Evolutionary conservation across 2,329 filamentous ascomycete species (phyloP), one percentile per base, ranked within the genome.

Genomic region (Hymenoscyphus repandus): DNA sequence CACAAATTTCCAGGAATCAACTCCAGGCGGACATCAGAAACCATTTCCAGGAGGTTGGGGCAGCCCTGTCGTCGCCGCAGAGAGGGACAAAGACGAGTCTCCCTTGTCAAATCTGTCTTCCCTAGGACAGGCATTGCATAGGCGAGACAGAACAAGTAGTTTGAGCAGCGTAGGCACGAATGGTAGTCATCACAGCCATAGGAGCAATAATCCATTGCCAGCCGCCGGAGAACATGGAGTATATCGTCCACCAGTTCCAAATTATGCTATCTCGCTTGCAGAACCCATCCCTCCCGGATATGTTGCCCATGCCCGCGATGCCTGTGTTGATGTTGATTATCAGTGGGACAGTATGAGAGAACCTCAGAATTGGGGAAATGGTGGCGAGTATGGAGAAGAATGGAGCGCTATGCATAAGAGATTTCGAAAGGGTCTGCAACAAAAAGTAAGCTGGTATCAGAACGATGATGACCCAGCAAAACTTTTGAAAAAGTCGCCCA

Each of bases 371-470:
- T 97, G 93, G 87, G 92, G 91, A 6, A 84, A 90, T 62, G 92
- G 92, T 9, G 93, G 92, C 36, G 79, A 85, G 39, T 88, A 89
- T 61, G 90, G 89, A 1, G 93, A 99, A 69, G 93, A 97, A 69
- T 99, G 93, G 93, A 87, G 89, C 30, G 77, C 83, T 3, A 97
- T 99, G 93, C 93, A 99, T 69, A 85, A 85, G 65, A 81, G 93
- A 18, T 96, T 97, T 63, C 80, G 90, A 34, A 80, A 76, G 54
- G 92, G 92, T 1, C 69, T 96, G 36, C 83, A 88, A 58, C 81
- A 82, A 40, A 79, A 96, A 72, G 74, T 96, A 11, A 78, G 86
- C 52, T 97, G 90, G 88, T 99, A 99, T 65, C 71, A 72, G 48
- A 70, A 76, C 66, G 62, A 82, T 68, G 74, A 79, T 30, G 68